Evolutionary conservation across 306 rosid species (phyloP).

Genomic region (Senna tora): DNA sequence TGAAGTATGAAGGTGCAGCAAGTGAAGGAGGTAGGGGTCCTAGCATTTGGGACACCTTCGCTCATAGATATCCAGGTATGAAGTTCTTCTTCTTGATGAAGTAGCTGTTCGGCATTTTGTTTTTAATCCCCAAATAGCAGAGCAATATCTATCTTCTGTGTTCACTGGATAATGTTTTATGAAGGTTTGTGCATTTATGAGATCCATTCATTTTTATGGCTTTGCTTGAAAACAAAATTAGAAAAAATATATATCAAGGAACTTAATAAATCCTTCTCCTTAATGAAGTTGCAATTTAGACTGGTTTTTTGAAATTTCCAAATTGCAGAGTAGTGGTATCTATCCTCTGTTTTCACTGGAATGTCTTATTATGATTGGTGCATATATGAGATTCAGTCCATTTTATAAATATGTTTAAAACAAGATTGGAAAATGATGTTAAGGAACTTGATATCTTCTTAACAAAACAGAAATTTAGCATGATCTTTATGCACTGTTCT

Average conservation of each 20-base stretch:
- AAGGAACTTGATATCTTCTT: background rate
- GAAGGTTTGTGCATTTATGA: background rate
- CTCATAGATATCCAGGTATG: conserved; percentile 59
- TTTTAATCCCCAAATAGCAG: background rate
- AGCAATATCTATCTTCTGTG: background rate
- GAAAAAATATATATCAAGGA: background rate
- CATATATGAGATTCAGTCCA: background rate
- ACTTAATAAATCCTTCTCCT: background rate
- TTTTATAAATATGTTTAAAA: background rate
- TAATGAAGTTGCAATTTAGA: background rate
- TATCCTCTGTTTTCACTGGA: background rate
- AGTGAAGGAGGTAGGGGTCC: conserved; percentile 63
- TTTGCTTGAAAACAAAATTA: background rate
- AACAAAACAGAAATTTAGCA: background rate
- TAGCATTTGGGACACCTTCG: conserved; percentile 71
- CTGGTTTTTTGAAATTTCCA: background rate
- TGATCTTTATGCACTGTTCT: background rate
- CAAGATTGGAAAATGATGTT: background rate
- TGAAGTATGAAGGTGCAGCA: conserved; percentile 65
- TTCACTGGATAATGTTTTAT: background rate
- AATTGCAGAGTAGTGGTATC: background rate
- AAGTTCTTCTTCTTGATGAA: background rate
- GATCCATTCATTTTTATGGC: background rate
- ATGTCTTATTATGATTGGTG: background rate
- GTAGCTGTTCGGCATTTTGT: background rate